These are phyloP conservation scores for Yarrowia phangngaensis DNA, from an alignment of 805 yeast genomes.

Conservation along the genomic window DNA sequence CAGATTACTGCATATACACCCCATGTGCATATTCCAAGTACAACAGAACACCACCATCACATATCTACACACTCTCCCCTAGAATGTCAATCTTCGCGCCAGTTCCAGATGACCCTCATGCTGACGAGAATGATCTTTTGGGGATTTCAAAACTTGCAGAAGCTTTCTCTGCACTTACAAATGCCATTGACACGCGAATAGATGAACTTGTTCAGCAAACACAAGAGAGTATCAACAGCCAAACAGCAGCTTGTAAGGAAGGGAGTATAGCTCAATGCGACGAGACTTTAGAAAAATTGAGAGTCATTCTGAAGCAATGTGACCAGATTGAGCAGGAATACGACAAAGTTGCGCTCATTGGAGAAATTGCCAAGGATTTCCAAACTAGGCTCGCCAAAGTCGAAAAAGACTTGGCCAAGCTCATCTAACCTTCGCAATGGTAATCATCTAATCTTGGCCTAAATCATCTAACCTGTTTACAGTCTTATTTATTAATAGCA, in stretches of 20 bases:
- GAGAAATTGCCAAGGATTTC: constrained; percentile 45
- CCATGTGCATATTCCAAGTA: too few species aligned
- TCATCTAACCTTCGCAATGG: not conserved
- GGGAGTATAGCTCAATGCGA: constrained; percentile 31
- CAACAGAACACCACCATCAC: too few species aligned
- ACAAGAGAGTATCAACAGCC: constrained; percentile 27
- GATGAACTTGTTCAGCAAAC: constrained; percentile 30
- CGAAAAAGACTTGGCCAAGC: constrained; percentile 5
- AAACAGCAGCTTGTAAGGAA: constrained; percentile 20
- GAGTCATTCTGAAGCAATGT: constrained; percentile 43
- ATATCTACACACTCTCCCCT: too few species aligned
- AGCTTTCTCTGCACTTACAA: constrained; percentile 3
- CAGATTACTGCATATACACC: too few species aligned
- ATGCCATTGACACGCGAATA: constrained; percentile 28
- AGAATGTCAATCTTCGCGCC: constrained; percentile 22
- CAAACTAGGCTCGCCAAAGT: constrained; percentile 1
- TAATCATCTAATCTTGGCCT: too few species aligned
- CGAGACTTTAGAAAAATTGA: constrained; percentile 40
- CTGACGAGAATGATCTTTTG: constrained; percentile 12
- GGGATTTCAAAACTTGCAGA: constrained; percentile 13
- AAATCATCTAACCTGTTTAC: not conserved
- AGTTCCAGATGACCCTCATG: constrained; percentile 9
- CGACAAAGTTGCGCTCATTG: constrained; percentile 52
- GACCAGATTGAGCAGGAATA: constrained; percentile 51
- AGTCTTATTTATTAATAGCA: not conserved